These are phyloP conservation scores for Ogataea allantospora DNA, from an alignment of 805 yeast genomes.

Conservation along the genomic window DNA sequence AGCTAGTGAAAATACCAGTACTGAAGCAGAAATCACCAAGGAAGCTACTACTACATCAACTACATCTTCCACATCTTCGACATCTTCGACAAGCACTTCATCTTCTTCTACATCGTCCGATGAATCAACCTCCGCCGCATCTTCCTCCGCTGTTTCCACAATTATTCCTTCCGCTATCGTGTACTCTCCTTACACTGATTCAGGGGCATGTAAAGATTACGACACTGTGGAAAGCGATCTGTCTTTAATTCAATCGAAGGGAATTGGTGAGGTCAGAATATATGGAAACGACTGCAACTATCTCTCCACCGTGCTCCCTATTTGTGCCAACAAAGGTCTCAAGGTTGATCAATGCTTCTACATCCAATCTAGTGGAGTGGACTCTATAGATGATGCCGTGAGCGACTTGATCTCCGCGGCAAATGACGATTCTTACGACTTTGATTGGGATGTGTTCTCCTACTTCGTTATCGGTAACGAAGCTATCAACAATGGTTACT, in stretches of 20 bases:
- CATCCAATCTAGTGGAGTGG: constrained; percentile 63
- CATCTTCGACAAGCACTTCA: constrained; percentile 3
- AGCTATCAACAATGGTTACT: constrained; percentile 66
- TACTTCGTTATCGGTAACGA: constrained; percentile 86
- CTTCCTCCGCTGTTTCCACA: constrained; percentile 28
- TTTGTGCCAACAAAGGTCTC: constrained; percentile 57
- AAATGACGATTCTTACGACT: constrained; percentile 35
- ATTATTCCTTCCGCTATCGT: constrained; percentile 57
- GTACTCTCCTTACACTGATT: constrained; percentile 75
- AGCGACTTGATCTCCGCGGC: constrained; percentile 27
- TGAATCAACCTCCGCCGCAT: constrained; percentile 21
- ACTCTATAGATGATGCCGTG: constrained; percentile 65
- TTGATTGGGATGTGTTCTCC: constrained; percentile 72
- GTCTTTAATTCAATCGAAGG: constrained; percentile 51
- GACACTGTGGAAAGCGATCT: constrained; percentile 59
- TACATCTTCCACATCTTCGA: constrained; percentile 4
- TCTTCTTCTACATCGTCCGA: constrained; percentile 28
- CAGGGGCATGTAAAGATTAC: constrained; percentile 63
- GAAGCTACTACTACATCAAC: constrained; percentile 17
- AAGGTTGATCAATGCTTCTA: constrained; percentile 85
- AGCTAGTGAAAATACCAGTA: too few relatives aligned
- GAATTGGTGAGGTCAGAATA: constrained; percentile 65
- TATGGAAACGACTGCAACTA: constrained; percentile 88
- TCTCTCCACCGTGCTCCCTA: constrained; percentile 61
- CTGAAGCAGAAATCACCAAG: too few relatives aligned